Conservation (phyloP, 441 rosid species). For the Adansonia gregorii region DNA sequence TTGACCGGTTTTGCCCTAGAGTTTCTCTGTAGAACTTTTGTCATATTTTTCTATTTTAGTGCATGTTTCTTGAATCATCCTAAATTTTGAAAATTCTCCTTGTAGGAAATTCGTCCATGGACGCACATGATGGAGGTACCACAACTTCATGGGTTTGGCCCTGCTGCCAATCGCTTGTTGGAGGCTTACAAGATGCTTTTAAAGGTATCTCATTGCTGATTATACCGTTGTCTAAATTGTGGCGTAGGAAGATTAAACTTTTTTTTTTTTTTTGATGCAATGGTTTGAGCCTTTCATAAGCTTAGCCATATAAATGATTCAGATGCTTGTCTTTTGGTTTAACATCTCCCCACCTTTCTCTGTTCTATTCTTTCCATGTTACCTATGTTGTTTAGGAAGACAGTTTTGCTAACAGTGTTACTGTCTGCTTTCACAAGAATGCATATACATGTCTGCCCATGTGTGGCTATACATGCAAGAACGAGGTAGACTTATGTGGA, state of each 20-base stretch:
- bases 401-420: background rate
- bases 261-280: background rate
- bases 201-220: conserved; percentile 53
- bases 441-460: background rate
- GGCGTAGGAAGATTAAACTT: background rate
- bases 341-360: background rate
- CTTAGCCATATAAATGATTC: background rate
- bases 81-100: conserved; percentile 16
- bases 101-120: conserved; percentile 97
- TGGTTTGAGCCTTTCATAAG: background rate
- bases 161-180: conserved; percentile 93
- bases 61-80: conserved; percentile 14
- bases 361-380: conserved; percentile 3
- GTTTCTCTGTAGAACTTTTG: conserved; percentile 10
- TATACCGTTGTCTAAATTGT: background rate
- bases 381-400: background rate
- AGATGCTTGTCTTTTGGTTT: background rate
- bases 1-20: background rate
- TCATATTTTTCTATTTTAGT: background rate
- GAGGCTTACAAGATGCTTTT: conserved; percentile 98
- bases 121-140: conserved; percentile 99
- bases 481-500: background rate
- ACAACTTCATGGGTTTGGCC: conserved; percentile 99
- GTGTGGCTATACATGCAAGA: background rate
- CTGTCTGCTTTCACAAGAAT: background rate